Base-by-base conservation (phyloP, 1,284 basidiomycete genomes). In the Tausonia pullulans region DNA sequence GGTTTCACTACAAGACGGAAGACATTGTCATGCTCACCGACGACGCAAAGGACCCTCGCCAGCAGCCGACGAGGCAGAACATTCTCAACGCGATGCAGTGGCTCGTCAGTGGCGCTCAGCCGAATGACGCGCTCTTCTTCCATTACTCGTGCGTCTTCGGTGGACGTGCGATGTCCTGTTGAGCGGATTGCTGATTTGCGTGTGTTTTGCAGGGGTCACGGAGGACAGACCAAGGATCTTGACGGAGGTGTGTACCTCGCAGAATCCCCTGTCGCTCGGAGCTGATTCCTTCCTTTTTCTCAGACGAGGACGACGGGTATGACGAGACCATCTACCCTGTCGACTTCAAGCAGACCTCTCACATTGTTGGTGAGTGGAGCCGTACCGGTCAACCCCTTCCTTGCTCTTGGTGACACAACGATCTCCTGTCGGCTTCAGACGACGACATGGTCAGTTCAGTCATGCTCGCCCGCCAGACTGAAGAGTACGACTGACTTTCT, bases 11-110 rank as follows among this genome's bases (percentile, higher is more conserved):
- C 76, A 83, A 81, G 66, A 73, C 78, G 52, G 84, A 88, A 14
- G 90, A 95, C 73, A 90, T 95, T 64, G 90, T 95, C n/a, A 80
- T 87, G 69, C 80, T 96, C 53, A 89, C 87, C 2, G 93, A 96
- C 71, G 84, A 91, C 71, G 73, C 83, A 3, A 72, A 71, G 9
- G 81, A 88, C 71, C 81, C 81, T 8, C 80, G 83, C 56, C 81
- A 84, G 72, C 77, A 78, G 44, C 92, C 92, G 0, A 94, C 89
- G 0, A 80, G 78, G 68, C 80, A 80, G n/a, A 96, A 96, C 72
- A 94, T 96, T 58, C 84, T 90, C 10, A 74, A 79, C 64, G 91
- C 86, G 1, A 93, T 94, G 88, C 81, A 84, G 68, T 96, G 93
- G 92, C 82, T 96, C n/a, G 88, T 93, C 11, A 76, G 76, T 8